Evolutionary conservation across 176 grass and related monocot species (phyloP).

Genomic region (Lolium rigidum): DNA sequence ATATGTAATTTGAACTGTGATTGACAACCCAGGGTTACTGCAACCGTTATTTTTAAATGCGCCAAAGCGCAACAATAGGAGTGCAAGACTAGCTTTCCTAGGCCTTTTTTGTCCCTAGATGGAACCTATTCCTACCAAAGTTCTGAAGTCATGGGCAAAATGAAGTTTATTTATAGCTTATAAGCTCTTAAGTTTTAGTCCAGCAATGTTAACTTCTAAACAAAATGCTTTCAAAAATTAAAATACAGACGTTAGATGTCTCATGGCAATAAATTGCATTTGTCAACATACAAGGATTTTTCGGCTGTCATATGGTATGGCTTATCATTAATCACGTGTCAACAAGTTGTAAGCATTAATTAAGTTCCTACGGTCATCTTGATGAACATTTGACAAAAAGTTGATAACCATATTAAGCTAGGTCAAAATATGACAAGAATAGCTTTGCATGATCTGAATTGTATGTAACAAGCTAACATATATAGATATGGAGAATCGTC

Average conservation of each 20-base stretch:
- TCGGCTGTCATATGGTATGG: not conserved
- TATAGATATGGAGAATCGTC: not conserved
- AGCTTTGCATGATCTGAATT: not conserved
- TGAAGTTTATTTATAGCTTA: not conserved
- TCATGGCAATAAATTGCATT: slow-evolving; percentile 1
- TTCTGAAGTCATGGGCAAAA: not conserved
- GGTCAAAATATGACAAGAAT: slow-evolving; percentile 15
- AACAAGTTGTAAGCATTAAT: not conserved
- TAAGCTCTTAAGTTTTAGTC: slow-evolving; percentile 9
- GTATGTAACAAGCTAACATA: slow-evolving; percentile 13
- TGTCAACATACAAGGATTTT: not conserved
- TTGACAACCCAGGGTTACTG: not conserved
- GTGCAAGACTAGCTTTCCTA: not conserved
- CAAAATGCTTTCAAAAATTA: slow-evolving; percentile 10
- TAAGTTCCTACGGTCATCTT: not conserved
- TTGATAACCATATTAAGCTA: not conserved
- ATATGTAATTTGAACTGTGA: not conserved
- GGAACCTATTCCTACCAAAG: not conserved
- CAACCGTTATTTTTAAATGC: not conserved
- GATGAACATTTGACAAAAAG: not conserved
- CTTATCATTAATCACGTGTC: slow-evolving; percentile 16
- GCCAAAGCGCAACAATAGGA: not conserved
- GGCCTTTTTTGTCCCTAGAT: not conserved
- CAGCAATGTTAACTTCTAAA: not conserved
- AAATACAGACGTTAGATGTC: not conserved